Evolutionary conservation across 2,329 filamentous ascomycete species (phyloP), one percentile per base, ranked within the genome.

Genomic region (Colletotrichum acutatum): DNA sequence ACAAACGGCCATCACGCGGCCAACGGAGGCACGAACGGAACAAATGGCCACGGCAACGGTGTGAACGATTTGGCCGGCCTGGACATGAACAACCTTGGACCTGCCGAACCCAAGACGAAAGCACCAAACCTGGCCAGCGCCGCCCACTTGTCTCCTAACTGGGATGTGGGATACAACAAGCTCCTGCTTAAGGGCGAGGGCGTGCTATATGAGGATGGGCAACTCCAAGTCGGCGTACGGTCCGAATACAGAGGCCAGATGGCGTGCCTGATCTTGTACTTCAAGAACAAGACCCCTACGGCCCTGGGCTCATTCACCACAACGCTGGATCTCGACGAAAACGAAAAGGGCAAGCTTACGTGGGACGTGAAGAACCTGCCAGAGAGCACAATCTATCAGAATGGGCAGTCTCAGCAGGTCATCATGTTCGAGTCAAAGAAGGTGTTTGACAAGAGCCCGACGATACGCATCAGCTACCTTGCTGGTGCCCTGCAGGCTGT

Each of bases 191-290:
- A 89, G 67, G 85, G 93, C 0, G 95, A 98, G 80, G 97, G 97
- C 67, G 90, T 99, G 9, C 87, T 99, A 1, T 99, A 98, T 80
- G 95, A 99, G 83, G 97, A 99, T 80, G 93, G 92, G 0, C 97
- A 99, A 83, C 90, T 99, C 66, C 96, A 99, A 80, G 89, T 99
- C 53, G 97, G 97, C 37, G 85, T 98, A 65, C 92, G 97, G 46
- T 97, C 95, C 11, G 97, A 99, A 83, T 99, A 98, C 81, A 93
- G 97, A 73, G 94, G 92, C n/a, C 94, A 98, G 80, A 93, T 98
- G 85, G 97, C 97, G 54, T 98, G 97, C 78, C 86, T 99, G 74
- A 98, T 99, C 78, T 86, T 98, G 64, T 99, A 98, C 83, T 98
- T 98, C 82, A 94, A 92, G 74, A 99, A 99, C 87, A 98, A 98